Evolutionary conservation across 805 yeast species (phyloP), one percentile per base, ranked within the genome.

Genomic region (Yarrowia phangngaensis): DNA sequence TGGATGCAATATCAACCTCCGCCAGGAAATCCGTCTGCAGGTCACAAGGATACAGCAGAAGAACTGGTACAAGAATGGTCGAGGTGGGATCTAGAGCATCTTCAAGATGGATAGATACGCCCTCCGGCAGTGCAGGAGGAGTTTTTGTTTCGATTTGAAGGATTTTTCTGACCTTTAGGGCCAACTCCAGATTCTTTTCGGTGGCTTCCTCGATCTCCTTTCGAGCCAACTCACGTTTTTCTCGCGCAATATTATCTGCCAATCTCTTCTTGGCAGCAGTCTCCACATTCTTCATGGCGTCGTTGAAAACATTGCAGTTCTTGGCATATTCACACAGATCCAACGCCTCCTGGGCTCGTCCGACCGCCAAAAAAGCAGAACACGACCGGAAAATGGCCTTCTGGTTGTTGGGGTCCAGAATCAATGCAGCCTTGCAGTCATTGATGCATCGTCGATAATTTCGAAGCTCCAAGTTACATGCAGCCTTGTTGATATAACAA

Each of bases 381-480:
- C 86, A 90, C 40, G 94, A 79, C 56, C 97, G 72, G 64, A 70
- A 92, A 59, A 84, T 77, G 0, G 97, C 97, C 66, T 92, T 92
- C 38, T 82, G 70, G 59, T 82, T 86, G 52, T 69, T 71, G 2
- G 85, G 83, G 57, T 86, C 86, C 3, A 75, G 58, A 40, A 68
- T 61, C 54, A 92, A 66, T 5, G 86, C 87, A 41, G 72, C 73
- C 55, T 80, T 80, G 62, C 95, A 85, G 63, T 90, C 97, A 54
- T 82, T 84, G 55, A 92, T 81, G 60, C 95, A 85, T 49, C 78
- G 70, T 66, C 97, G 76, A 64, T 80, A 90, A 65, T 92, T 92
- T 58, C 80, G 72, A 56, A 92, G 68, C 60, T 84, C 95, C 55
- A 92, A 69, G 58, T 90, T 86, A 65, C 96, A 84, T 2, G 95